Evolutionary conservation across 306 rosid species (phyloP).

Genomic region (Dryas octopetala): DNA sequence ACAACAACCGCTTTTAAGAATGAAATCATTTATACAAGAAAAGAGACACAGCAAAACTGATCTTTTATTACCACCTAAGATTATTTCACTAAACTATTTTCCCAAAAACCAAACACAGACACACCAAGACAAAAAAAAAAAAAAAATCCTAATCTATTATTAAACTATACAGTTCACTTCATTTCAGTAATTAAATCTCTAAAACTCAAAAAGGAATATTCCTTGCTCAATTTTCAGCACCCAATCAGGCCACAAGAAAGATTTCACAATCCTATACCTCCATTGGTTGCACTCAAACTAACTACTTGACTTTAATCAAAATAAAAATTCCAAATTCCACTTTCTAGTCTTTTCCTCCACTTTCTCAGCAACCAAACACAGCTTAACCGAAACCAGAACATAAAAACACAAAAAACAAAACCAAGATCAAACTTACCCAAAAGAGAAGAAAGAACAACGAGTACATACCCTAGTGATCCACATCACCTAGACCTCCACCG

Average conservation of each 20-base stretch:
- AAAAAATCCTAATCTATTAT: too few relatives aligned
- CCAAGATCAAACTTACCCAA: conserved; percentile 51
- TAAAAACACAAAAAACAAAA: background rate
- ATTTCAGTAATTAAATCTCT: too few relatives aligned
- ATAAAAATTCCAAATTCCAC: too few relatives aligned
- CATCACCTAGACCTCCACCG: conserved; percentile 79
- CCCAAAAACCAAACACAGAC: too few relatives aligned
- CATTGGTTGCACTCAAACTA: background rate
- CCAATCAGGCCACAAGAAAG: background rate
- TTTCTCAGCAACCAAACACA: background rate
- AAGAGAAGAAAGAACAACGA: conserved; percentile 77
- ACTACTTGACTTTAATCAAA: background rate
- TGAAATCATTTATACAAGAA: background rate
- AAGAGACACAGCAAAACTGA: background rate
- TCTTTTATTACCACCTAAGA: background rate
- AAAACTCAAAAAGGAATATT: too few relatives aligned
- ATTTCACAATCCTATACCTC: background rate
- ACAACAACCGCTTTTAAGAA: background rate
- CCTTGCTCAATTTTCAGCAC: too few relatives aligned
- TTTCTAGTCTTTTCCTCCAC: background rate
- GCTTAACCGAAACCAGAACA: background rate
- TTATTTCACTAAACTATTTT: background rate
- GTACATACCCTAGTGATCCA: conserved; percentile 79
- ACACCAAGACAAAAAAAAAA: too few relatives aligned
- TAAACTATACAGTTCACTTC: background rate